These are phyloP conservation scores for Adiantum capillusveneris DNA, from an alignment of 75 land plant genomes.

Conservation along the genomic window DNA sequence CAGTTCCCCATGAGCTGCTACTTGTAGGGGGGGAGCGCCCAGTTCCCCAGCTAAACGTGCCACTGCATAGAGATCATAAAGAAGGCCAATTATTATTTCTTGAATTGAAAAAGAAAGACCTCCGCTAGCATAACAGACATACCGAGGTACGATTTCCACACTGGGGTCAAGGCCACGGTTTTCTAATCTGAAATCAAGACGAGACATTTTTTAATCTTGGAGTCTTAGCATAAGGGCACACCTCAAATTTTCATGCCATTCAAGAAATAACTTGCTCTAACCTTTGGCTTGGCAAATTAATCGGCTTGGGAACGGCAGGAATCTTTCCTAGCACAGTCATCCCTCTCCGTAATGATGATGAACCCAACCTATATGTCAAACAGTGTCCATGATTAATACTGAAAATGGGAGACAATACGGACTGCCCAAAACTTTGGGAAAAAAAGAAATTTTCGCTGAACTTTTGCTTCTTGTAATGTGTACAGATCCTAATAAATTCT, in stretches of 20 bases:
- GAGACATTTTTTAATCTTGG: neutral
- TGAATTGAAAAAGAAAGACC: neutral
- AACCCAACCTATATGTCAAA: slow-evolving; percentile 40
- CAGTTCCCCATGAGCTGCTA: slow-evolving; percentile 61
- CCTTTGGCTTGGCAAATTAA: slow-evolving; percentile 94
- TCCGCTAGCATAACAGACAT: neutral
- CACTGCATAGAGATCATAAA: slow-evolving; percentile 31
- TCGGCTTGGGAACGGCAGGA: slow-evolving; percentile 78
- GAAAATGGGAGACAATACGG: too few species aligned
- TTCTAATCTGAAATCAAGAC: slow-evolving; percentile 59
- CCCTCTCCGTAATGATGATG: slow-evolving; percentile 61
- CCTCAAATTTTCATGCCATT: neutral
- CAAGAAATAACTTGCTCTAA: neutral
- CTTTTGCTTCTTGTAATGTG: too few species aligned
- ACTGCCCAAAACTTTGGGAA: too few species aligned
- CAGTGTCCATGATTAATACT: too few species aligned
- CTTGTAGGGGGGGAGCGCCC: slow-evolving; percentile 58
- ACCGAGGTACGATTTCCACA: slow-evolving; percentile 83
- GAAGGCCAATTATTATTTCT: neutral
- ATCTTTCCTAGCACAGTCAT: slow-evolving; percentile 93
- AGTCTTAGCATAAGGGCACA: neutral
- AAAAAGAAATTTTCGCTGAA: too few species aligned
- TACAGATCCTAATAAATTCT: too few species aligned
- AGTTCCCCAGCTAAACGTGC: slow-evolving; percentile 80
- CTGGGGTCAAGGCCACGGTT: slow-evolving; percentile 89